Evolutionary conservation across 2,329 filamentous ascomycete genomes (phyloP), one percentile per base, ranked within the genome.

Genomic region (Simplicillium sp.): DNA sequence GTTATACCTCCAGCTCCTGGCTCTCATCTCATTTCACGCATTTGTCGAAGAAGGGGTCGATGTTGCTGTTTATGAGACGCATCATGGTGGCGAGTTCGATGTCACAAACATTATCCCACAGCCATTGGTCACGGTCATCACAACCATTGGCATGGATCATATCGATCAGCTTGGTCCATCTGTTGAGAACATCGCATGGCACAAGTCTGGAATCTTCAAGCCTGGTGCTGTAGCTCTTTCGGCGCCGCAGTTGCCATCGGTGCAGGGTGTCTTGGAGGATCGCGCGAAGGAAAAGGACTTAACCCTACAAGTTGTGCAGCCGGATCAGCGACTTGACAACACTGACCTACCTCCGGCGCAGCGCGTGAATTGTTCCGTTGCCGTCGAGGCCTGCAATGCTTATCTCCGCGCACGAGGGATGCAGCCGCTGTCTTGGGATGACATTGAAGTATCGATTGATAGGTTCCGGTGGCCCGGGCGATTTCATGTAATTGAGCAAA

Each of bases 121-220:
- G 7, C 67, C 68, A 16, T 51, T 61, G 15, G 67, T 58, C 11
- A 67, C 65, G 1, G 67, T 54, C 7, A 66, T 73, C 31, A 67
- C 67, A 2, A 54, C 59, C 2, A 50, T 74, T 14, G 68, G 67
- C 1, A 61, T 73, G 43, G 70, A 74, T 49, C 69, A 75, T 49
- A 54, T 65, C 15, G 50, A 50, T 13, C 48, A 57, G 18, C 56
- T 74, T 1, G 70, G 70, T 2, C 54, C 58, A 8, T 66, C 60
- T 1, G 57, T 73, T 29, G 61, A 67, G 17, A 57, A 66, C 43
- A 69, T 73, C 42, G 66, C 68, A 3, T 72, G 68, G 68, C 66
- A 73, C 46, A 74, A 74, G 50, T 58, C 65, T 9, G 70, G 70
- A 0, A 71, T 74, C 12, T 61, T 71, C 46, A 73, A 72, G 46